Conservation (phyloP, 2,329 filamentous ascomycete species). For the Pochonia chlamydosporia region DNA sequence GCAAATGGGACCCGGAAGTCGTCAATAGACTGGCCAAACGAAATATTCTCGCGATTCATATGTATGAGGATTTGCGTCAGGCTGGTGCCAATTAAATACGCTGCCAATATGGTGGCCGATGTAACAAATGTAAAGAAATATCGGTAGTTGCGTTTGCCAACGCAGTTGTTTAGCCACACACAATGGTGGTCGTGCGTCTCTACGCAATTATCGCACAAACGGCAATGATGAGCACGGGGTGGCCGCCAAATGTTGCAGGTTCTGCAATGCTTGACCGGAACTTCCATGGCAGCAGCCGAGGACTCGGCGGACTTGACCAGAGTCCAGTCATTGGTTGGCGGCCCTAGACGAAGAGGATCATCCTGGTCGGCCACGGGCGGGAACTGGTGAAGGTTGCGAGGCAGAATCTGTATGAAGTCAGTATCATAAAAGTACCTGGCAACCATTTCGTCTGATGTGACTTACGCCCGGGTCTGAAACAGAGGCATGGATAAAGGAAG, state of each 20-base stretch:
- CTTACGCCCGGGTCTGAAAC: conserved; percentile 87
- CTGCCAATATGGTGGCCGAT: conserved; percentile 66
- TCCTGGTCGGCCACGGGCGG: conserved; percentile 70
- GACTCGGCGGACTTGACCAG: conserved; percentile 76
- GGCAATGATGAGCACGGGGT: conserved; percentile 91
- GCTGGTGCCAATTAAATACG: conserved; percentile 71
- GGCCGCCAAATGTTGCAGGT: conserved; percentile 97
- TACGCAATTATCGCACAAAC: conserved; percentile 93
- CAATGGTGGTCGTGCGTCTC: conserved; percentile 98
- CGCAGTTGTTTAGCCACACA: conserved; percentile 98
- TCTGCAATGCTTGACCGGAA: conserved; percentile 96
- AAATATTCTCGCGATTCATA: conserved; percentile 53
- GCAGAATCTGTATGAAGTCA: conserved; percentile 63
- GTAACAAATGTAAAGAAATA: conserved; percentile 94
- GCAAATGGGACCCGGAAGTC: conserved; percentile 78
- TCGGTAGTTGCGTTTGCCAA: conserved; percentile 93
- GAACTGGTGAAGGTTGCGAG: conserved; percentile 84
- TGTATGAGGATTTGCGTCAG: conserved; percentile 78
- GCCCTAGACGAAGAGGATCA: conserved; percentile 75
- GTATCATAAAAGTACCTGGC: conserved; percentile 3
- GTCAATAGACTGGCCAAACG: conserved; percentile 62
- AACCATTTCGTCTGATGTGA: conserved; percentile 16
- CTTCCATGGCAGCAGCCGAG: conserved; percentile 85
- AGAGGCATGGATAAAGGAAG: conserved; percentile 91
- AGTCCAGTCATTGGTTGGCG: conserved; percentile 88